phyloP scores from a whole-genome alignment of 2,329 filamentous ascomycete species.

The Ceratocystis eucalypticola region DNA sequence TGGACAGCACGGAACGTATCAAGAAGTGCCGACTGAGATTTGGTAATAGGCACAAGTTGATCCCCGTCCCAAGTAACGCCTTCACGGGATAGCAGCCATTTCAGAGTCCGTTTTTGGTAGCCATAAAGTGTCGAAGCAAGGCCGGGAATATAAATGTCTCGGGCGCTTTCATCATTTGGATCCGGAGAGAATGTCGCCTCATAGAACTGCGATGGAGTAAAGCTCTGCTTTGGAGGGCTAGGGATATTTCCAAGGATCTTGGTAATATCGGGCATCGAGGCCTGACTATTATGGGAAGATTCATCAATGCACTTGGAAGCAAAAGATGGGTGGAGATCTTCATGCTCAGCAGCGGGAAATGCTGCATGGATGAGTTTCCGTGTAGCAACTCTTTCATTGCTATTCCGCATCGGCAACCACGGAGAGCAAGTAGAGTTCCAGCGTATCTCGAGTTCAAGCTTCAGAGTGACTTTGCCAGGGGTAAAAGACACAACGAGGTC shows the following conservation, averaged over 20 bases:
- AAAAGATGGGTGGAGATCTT: neutral
- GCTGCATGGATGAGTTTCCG: conserved; percentile 25
- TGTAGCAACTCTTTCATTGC: conserved; percentile 26
- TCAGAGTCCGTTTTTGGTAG: conserved; percentile 56
- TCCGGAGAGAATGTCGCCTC: conserved; percentile 42
- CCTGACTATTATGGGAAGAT: neutral
- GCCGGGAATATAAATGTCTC: conserved; percentile 31
- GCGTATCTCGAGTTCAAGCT: conserved; percentile 28
- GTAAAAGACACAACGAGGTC: neutral
- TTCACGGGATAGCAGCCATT: conserved; percentile 58
- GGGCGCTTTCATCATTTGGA: conserved; percentile 25
- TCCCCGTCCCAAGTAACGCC: conserved; percentile 36
- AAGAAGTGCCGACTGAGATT: neutral
- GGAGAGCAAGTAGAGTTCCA: conserved; percentile 33
- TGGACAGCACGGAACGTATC: conserved; percentile 26
- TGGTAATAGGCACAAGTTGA: conserved; percentile 15
- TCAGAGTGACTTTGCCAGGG: conserved; percentile 20
- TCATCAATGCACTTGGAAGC: neutral
- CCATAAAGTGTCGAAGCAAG: conserved; percentile 47
- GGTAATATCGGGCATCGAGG: neutral
- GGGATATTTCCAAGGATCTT: conserved; percentile 26
- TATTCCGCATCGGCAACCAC: conserved; percentile 24
- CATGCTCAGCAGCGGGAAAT: neutral
- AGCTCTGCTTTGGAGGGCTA: conserved; percentile 19
- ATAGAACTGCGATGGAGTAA: conserved; percentile 49